These are phyloP conservation scores for Litchi chinensis DNA, from an alignment of 345 rosid genomes.

Conservation along the genomic window DNA sequence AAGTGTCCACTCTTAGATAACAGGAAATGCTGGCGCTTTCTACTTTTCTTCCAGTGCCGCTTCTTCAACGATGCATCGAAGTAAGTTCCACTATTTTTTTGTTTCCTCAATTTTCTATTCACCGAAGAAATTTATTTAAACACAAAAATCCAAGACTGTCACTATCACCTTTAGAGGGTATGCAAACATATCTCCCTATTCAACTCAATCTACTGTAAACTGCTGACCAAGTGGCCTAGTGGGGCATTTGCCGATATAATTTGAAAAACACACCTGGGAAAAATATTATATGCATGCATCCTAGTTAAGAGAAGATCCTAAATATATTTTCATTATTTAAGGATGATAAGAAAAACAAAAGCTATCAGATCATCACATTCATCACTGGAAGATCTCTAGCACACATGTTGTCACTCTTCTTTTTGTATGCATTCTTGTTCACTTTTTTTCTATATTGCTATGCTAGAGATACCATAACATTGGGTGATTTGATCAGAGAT, in stretches of 20 bases:
- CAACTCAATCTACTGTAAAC: conserved; percentile 8
- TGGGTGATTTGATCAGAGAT: conserved; percentile 33
- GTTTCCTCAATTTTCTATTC: neutral
- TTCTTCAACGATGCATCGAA: conserved; percentile 9
- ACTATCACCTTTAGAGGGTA: conserved; percentile 9
- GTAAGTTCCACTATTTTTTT: neutral
- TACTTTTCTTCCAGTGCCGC: neutral
- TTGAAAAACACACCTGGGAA: neutral
- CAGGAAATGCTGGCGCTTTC: neutral
- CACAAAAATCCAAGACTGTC: neutral
- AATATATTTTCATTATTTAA: conserved; percentile 10
- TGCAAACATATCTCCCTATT: neutral
- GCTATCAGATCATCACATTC: conserved; percentile 22
- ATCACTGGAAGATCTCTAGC: conserved; percentile 22
- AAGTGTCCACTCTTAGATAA: no score
- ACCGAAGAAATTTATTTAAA: conserved; percentile 1
- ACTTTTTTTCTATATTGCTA: conserved; percentile 27
- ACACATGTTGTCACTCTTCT: conserved; percentile 34
- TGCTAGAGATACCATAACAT: conserved; percentile 34
- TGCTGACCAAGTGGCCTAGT: conserved; percentile 15
- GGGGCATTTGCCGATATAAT: conserved; percentile 16
- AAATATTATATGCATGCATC: neutral
- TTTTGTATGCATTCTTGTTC: conserved; percentile 31
- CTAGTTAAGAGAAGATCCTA: neutral
- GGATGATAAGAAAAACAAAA: conserved; percentile 10